These are phyloP conservation scores for Aegilops umbellulata DNA, from an alignment of 176 grass and related monocot genomes.

Conservation along the genomic window DNA sequence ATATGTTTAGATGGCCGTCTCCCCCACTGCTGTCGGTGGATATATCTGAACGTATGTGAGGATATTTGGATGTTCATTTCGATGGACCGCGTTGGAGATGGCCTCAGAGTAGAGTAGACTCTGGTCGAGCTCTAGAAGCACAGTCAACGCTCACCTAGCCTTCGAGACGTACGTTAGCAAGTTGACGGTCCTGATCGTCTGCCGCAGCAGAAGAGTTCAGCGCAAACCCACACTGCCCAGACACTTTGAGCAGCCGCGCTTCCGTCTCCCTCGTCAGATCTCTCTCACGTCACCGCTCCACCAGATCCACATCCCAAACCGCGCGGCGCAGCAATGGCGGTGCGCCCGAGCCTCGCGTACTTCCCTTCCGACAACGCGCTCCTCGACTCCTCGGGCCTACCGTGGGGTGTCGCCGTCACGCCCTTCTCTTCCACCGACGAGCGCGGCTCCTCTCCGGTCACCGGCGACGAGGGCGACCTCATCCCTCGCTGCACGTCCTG, in stretches of 20 bases:
- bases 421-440: conserved; percentile 77
- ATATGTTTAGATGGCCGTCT: too few relatives aligned
- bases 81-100: too few relatives aligned
- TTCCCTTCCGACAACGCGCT: conserved; percentile 61
- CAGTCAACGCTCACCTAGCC: background rate
- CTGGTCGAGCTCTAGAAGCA: background rate
- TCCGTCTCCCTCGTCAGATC: background rate
- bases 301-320: conserved; percentile 34
- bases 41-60: too few relatives aligned
- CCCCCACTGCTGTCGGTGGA: too few relatives aligned
- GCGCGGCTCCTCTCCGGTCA: conserved; percentile 37
- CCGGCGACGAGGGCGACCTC: conserved; percentile 50
- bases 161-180: background rate
- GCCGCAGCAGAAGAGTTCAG: background rate
- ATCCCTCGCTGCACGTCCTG: conserved; percentile 86
- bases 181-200: conserved; percentile 5
- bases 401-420: conserved; percentile 78
- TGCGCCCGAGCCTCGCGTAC: conserved; percentile 62
- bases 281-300: background rate
- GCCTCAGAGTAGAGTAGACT: background rate
- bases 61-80: too few relatives aligned
- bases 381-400: conserved; percentile 58
- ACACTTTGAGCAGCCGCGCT: too few relatives aligned
- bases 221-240: background rate
- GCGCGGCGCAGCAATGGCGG: conserved; percentile 54